These are phyloP conservation scores for Starmera stellimalicola DNA, from an alignment of 1,139 yeast species.

Conservation along the genomic window DNA sequence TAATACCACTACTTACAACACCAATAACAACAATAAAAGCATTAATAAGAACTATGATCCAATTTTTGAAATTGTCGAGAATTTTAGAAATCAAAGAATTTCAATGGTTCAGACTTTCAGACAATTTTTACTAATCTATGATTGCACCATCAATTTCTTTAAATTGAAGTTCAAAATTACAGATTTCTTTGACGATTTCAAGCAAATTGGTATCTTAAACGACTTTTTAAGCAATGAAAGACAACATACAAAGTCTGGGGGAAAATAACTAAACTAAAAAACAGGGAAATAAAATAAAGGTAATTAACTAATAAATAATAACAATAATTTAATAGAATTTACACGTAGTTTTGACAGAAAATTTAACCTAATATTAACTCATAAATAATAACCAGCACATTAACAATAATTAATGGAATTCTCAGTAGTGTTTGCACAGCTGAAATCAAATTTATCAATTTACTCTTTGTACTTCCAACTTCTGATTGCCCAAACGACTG, in stretches of 20 bases:
- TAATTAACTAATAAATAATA: not conserved
- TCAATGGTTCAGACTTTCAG: conserved; percentile 81
- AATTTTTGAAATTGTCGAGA: conserved; percentile 34
- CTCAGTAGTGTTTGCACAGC: conserved; percentile 71
- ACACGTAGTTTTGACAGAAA: not conserved
- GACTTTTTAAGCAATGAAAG: conserved; percentile 3
- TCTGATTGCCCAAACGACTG: conserved; percentile 33
- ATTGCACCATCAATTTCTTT: conserved; percentile 29
- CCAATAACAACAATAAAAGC: not conserved
- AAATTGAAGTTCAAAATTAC: conserved; percentile 3
- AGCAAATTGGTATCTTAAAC: conserved; percentile 5
- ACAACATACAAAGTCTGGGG: not conserved
- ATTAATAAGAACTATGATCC: conserved; percentile 35
- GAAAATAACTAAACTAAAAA: not conserved
- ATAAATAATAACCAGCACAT: conserved; percentile 57
- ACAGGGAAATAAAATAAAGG: not conserved
- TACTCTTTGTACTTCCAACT: conserved; percentile 37
- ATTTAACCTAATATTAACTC: conserved; percentile 61
- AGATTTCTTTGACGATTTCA: conserved; percentile 1
- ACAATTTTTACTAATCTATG: conserved; percentile 70
- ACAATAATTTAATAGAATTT: not conserved
- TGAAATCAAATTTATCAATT: conserved; percentile 53
- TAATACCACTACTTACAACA: not conserved
- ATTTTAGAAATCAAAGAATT: conserved; percentile 61
- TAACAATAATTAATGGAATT: conserved; percentile 64